Evolutionary conservation across 441 rosid genomes (phyloP).

Genomic region (Erysimum pusillum): DNA sequence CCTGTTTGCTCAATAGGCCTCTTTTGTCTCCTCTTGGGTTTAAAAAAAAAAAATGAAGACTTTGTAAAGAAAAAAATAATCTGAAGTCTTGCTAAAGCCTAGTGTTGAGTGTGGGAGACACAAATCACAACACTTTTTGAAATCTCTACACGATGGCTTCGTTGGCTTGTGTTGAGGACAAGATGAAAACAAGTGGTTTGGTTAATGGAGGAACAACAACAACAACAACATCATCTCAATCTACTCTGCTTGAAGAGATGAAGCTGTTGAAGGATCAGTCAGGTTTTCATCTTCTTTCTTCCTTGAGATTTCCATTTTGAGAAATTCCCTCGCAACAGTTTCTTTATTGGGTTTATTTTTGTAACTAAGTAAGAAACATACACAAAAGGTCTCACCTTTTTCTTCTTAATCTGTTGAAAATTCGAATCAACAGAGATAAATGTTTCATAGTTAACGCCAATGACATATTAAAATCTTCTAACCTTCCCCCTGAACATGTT

Average conservation of each 20-base stretch:
- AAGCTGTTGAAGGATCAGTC: constrained; percentile 89
- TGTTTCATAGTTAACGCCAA: background rate
- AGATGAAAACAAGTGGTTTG: constrained; percentile 58
- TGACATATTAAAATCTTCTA: background rate
- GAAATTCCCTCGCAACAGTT: background rate
- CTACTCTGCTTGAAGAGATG: constrained; percentile 82
- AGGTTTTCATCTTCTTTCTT: constrained; percentile 57
- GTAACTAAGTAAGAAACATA: background rate
- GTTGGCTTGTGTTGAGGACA: constrained; percentile 63
- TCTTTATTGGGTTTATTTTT: background rate
- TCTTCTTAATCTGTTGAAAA: background rate
- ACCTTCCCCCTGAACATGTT: background rate
- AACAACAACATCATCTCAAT: constrained; percentile 39
- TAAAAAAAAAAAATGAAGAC: background rate
- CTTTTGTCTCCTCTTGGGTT: constrained; percentile 33
- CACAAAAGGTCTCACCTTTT: background rate
- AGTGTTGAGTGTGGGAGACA: constrained; percentile 40
- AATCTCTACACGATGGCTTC: constrained; percentile 55
- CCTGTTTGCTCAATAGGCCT: constrained; percentile 30
- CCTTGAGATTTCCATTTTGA: background rate
- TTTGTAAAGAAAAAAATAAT: background rate
- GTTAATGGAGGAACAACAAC: constrained; percentile 44
- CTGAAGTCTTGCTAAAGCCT: constrained; percentile 15
- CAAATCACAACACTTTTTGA: constrained; percentile 3
- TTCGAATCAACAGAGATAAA: background rate